Conservation (phyloP, 2,329 filamentous ascomycete species). For the Xylogone sp. region DNA sequence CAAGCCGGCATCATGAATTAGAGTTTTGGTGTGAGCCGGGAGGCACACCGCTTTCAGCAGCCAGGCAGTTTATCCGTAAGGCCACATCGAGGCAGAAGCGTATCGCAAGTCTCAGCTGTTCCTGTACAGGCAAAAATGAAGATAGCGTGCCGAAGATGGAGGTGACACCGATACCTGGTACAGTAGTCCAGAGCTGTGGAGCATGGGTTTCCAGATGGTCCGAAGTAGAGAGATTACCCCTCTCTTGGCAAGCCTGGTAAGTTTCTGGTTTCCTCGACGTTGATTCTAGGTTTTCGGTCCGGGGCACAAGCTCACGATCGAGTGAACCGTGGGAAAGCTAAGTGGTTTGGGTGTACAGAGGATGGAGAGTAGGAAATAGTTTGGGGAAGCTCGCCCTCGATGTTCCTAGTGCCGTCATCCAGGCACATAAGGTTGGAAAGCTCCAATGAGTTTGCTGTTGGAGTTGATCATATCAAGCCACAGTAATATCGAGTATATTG, state of each 20-base stretch:
- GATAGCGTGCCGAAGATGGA: not conserved
- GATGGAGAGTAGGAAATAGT: too few relatives aligned
- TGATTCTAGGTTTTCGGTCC: not conserved
- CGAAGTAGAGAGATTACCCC: not conserved
- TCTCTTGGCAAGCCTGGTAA: not conserved
- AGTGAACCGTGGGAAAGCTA: too few relatives aligned
- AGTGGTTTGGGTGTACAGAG: too few relatives aligned
- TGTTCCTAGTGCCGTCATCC: not conserved
- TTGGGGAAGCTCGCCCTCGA: not conserved
- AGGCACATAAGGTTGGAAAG: not conserved
- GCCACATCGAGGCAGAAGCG: not conserved
- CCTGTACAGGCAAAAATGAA: not conserved
- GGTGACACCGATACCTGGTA: not conserved
- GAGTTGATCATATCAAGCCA: not conserved
- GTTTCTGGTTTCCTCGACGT: not conserved
- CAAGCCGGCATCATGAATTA: not conserved
- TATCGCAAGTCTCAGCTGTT: not conserved
- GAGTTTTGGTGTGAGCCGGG: not conserved
- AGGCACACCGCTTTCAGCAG: not conserved
- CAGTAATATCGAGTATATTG: not conserved
- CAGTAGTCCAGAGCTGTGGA: not conserved
- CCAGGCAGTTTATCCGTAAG: not conserved
- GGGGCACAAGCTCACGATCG: not conserved
- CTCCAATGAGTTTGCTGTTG: not conserved
- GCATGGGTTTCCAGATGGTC: not conserved